Base-by-base conservation (phyloP, 495 filamentous ascomycete genomes). In the Lepidopterella palustris region DNA sequence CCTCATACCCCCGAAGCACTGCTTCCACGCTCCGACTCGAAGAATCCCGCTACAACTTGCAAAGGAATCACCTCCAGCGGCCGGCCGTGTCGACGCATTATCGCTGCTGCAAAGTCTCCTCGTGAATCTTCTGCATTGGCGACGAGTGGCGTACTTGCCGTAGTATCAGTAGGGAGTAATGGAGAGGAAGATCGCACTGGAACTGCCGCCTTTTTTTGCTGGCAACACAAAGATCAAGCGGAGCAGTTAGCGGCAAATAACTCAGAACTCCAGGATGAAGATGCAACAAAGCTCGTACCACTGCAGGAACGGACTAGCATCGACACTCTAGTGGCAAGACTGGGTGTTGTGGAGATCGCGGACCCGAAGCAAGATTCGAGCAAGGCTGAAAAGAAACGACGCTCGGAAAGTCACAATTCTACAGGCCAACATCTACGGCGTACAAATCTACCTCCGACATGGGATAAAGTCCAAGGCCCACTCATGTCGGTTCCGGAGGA, bases 201-300 rank as follows among this genome's bases (percentile, higher is more conserved):
- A 27, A 72, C 74, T 21, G 72, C 79, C 9, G 79, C 79, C 27
- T 83, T 81, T 55, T 98, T 89, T 70, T 98, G 93, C 78, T 95
- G 89, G 86, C 88, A 95, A 68, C 93, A 98, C 73, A 89, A 89
- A 64, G 89, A 95, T 59, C 93, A 98, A 71, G 89, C 89, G 21
- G 72, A 66, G 5, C 63, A 63, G 20, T 49, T 76, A 4, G 57
- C 63, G 13, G 55, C 58, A 9, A 58, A 65, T 58, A 57, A 39
- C 39, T 28, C 53, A 27, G 25, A 49, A 15, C 50, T 52, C n/a
- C 25, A 62, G 29, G 20, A 45, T 32, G 26, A 58, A 57, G 53
- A 63, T 45, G 47, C 26, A 13, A 68, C 67, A 8, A 68, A 65
- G 31, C 70, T 79, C 4, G 66, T 61, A 48, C 66, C 74, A 11